These are phyloP conservation scores for Aspergillus cejpii DNA, from an alignment of 2,329 filamentous ascomycete species.

Conservation along the genomic window DNA sequence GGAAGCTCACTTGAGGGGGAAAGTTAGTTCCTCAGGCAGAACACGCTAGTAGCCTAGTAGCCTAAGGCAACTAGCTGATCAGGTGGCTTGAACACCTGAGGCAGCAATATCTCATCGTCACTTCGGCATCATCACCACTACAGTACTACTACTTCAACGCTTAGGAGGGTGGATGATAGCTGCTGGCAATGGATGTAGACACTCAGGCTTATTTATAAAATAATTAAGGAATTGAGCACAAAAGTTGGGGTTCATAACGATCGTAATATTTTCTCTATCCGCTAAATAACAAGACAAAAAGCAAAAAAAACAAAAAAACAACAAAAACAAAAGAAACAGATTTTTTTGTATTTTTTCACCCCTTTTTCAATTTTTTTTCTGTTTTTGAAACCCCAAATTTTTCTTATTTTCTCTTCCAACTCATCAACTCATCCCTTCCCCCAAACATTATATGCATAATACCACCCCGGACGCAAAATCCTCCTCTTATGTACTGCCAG, in stretches of 20 bases:
- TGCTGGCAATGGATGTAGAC: no score
- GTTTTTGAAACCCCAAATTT: constrained; percentile 7
- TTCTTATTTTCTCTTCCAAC: constrained; percentile 12
- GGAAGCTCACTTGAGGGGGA: neutral
- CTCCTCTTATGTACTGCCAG: neutral
- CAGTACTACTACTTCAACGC: neutral
- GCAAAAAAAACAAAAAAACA: neutral
- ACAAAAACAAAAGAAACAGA: neutral
- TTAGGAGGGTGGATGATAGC: no score
- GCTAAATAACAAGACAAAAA: constrained; percentile 7
- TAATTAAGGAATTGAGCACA: neutral
- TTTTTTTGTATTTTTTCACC: constrained; percentile 1
- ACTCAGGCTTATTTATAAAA: neutral
- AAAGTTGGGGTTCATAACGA: constrained; percentile 5
- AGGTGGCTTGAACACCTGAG: neutral
- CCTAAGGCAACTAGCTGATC: no score
- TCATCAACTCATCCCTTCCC: neutral
- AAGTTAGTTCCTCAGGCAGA: neutral
- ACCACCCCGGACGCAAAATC: neutral
- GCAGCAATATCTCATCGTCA: neutral
- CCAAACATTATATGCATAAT: neutral
- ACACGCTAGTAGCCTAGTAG: no score
- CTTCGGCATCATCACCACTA: neutral
- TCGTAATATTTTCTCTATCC: constrained; percentile 9
- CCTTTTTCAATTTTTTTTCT: constrained; percentile 5